A percentile compares a stretch with the other conserved stretches of the same genome.
Evolutionary conservation across 108 stramenopile species (phyloP).

Genomic region (Pseudonitzschia delicatissima): DNA sequence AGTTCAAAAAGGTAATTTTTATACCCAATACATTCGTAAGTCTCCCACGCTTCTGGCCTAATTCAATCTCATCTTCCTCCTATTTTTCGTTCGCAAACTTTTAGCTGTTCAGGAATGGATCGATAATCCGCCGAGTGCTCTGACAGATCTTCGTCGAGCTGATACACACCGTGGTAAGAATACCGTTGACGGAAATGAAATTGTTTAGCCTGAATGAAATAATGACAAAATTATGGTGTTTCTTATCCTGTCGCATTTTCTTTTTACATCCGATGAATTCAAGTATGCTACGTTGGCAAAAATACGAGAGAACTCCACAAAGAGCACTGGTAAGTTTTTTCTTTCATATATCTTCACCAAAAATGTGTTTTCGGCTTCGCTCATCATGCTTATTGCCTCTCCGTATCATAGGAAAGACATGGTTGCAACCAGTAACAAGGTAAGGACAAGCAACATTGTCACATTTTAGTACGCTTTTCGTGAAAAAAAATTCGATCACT

Average conservation of each 20-base stretch:
- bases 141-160: constrained; percentile 80
- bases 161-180: constrained; percentile 75
- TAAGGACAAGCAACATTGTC: not conserved
- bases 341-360: not conserved
- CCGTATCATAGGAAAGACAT: constrained; percentile 9
- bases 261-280: not conserved
- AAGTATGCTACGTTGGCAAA: constrained; percentile 62
- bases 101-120: constrained; percentile 64
- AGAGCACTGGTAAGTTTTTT: constrained; percentile 54
- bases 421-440: constrained; percentile 13
- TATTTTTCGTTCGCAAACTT: not conserved
- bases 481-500: too few relatives aligned
- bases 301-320: constrained; percentile 57
- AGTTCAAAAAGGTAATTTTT: constrained; percentile 10
- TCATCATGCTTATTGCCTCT: not conserved
- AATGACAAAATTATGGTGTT: too few relatives aligned
- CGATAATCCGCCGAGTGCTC: constrained; percentile 69
- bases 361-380: not conserved
- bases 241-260: not conserved
- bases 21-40: constrained; percentile 18
- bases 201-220: too few relatives aligned
- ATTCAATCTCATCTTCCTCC: not conserved
- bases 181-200: too few relatives aligned
- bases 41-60: not conserved
- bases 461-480: too few relatives aligned